Evolutionary conservation across 1,139 yeast species (phyloP).

Genomic region (Suhomyces guaymorum): DNA sequence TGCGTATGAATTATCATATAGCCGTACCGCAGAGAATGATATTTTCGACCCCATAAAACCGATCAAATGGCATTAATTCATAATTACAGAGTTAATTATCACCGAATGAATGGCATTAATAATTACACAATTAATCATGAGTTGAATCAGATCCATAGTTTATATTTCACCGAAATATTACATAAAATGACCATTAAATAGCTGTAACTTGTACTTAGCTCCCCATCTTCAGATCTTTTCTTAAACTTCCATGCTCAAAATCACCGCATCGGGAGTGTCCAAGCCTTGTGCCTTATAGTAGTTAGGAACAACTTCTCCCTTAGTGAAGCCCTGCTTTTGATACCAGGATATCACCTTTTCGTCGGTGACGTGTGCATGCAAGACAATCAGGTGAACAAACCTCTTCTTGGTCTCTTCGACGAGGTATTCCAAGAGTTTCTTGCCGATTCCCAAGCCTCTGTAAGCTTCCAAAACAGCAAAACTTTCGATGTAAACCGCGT

Average conservation of each 20-base stretch:
- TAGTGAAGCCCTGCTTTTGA: conserved; percentile 50
- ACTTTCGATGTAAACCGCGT: conserved; percentile 63
- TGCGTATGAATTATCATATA: no score
- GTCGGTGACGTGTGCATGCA: conserved; percentile 59
- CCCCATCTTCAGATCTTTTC: no score
- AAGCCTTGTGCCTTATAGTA: conserved; percentile 55
- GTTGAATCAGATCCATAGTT: no score
- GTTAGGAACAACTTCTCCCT: conserved; percentile 39
- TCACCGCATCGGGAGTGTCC: conserved; percentile 47
- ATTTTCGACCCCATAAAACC: no score
- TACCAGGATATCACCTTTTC: conserved; percentile 56
- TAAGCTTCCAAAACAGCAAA: conserved; percentile 67
- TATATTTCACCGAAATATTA: no score
- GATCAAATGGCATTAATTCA: no score
- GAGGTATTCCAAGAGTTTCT: conserved; percentile 53
- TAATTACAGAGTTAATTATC: no score
- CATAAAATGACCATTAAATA: no score
- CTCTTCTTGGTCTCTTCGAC: conserved; percentile 53
- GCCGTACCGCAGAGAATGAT: no score
- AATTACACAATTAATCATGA: no score
- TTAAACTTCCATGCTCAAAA: conserved; percentile 23
- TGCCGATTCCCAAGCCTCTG: conserved; percentile 63
- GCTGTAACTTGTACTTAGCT: no score
- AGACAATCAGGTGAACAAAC: conserved; percentile 56
- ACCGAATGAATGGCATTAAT: no score